These are phyloP conservation scores for Tolypocladium inflatum DNA, from an alignment of 2,329 filamentous ascomycete genomes.

Conservation along the genomic window DNA sequence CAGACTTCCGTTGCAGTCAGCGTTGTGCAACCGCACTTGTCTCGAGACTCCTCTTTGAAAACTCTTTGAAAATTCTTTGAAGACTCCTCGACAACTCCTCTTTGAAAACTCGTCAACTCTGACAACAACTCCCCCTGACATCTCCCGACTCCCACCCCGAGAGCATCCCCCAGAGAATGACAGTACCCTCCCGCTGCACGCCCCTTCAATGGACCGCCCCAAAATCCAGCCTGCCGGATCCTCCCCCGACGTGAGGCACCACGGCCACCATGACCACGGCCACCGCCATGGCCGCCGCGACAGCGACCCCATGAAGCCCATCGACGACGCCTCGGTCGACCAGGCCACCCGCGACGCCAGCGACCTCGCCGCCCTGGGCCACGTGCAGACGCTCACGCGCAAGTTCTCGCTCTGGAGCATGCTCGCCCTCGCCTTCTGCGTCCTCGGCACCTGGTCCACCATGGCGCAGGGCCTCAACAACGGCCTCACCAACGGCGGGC, in stretches of 20 bases:
- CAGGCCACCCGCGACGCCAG: slow-evolving; percentile 24
- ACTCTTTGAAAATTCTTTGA: not conserved
- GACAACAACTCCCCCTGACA: not conserved
- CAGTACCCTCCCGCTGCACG: not conserved
- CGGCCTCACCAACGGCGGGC: slow-evolving; percentile 44
- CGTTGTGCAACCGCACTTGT: not conserved
- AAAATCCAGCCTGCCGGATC: slow-evolving; percentile 1
- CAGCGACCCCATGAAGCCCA: not conserved
- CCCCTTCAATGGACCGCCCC: slow-evolving; percentile 6
- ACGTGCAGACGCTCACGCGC: slow-evolving; percentile 27
- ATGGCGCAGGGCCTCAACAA: slow-evolving; percentile 39
- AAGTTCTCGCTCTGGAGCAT: slow-evolving; percentile 47
- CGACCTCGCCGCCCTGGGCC: slow-evolving; percentile 31
- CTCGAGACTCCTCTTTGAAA: too few species aligned
- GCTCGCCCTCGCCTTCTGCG: slow-evolving; percentile 46
- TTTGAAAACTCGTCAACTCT: not conserved
- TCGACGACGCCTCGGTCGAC: slow-evolving; percentile 9
- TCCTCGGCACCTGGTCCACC: slow-evolving; percentile 49
- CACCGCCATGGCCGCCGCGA: not conserved
- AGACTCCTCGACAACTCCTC: not conserved
- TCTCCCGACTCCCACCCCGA: too few species aligned
- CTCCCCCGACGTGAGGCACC: not conserved
- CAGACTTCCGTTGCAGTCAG: not conserved
- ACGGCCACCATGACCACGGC: not conserved
- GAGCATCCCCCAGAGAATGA: slow-evolving; percentile 3